These are phyloP conservation scores for Inga oerstediana DNA, from an alignment of 306 rosid species.

Conservation along the genomic window DNA sequence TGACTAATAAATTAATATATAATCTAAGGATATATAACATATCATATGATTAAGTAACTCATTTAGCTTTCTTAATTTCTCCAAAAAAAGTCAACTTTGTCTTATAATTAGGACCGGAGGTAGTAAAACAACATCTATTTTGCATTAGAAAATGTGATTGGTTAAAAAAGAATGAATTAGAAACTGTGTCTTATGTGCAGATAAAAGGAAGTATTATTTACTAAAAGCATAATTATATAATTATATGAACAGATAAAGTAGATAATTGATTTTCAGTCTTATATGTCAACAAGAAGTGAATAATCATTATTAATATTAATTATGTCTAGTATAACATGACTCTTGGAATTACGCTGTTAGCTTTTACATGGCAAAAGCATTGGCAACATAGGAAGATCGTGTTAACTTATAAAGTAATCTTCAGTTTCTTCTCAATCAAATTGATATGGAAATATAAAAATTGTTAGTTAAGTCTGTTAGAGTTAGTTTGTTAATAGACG, in stretches of 20 bases:
- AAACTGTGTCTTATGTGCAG: constrained; percentile 4
- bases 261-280: constrained; percentile 4
- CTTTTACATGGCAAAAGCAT: background rate
- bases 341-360: background rate
- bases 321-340: background rate
- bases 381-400: background rate
- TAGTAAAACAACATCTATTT: background rate
- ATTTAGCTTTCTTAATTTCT: no score
- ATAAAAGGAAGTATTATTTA: background rate
- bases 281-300: background rate
- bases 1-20: no score
- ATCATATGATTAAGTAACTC: no score
- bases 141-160: background rate
- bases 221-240: constrained; percentile 3
- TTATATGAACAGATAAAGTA: background rate
- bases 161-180: background rate
- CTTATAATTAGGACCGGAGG: no score
- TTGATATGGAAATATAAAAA: background rate
- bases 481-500: no score
- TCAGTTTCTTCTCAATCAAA: background rate
- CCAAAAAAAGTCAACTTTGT: no score
- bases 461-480: no score
- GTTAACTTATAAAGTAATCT: background rate
- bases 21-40: no score
- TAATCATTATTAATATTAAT: background rate